Conservation (phyloP, 805 yeast species). For the Nakazawaea wickerhamii region DNA sequence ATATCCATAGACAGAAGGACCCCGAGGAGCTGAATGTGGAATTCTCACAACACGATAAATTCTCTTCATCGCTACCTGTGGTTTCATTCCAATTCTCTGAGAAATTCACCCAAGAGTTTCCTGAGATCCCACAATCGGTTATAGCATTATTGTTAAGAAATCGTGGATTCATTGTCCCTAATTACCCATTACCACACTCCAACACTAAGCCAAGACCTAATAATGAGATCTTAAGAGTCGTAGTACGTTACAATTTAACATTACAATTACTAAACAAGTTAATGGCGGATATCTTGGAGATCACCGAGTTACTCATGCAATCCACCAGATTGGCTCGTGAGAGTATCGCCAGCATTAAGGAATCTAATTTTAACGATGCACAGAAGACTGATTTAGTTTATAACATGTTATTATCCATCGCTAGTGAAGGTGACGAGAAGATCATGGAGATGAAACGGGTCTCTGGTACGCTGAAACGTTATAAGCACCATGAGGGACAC, state of each 20-base stretch:
- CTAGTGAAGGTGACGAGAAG: slow-evolving; percentile 48
- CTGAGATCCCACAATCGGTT: slow-evolving; percentile 78
- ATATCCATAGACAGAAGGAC: slow-evolving; percentile 52
- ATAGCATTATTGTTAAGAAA: slow-evolving; percentile 68
- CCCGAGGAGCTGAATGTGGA: slow-evolving; percentile 33
- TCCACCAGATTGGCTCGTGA: slow-evolving; percentile 38
- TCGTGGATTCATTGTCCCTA: slow-evolving; percentile 85
- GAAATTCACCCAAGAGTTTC: slow-evolving; percentile 51
- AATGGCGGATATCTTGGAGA: slow-evolving; percentile 53
- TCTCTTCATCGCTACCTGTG: slow-evolving; percentile 79
- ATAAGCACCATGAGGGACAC: slow-evolving; percentile 6
- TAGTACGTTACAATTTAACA: slow-evolving; percentile 66
- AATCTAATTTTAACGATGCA: slow-evolving; percentile 14
- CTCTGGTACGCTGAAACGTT: neutral
- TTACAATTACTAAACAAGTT: slow-evolving; percentile 55
- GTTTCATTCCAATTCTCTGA: slow-evolving; percentile 77
- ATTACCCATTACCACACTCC: slow-evolving; percentile 68
- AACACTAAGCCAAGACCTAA: slow-evolving; percentile 36
- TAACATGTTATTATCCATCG: slow-evolving; percentile 46
- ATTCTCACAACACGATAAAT: slow-evolving; percentile 35
- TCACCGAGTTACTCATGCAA: slow-evolving; percentile 46
- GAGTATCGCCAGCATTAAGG: slow-evolving; percentile 17
- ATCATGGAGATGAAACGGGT: slow-evolving; percentile 22
- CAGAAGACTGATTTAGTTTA: slow-evolving; percentile 32
- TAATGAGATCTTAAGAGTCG: slow-evolving; percentile 77